phyloP scores from a whole-genome alignment of 176 grass and related monocot genomes.

The Paspalum notatum region DNA sequence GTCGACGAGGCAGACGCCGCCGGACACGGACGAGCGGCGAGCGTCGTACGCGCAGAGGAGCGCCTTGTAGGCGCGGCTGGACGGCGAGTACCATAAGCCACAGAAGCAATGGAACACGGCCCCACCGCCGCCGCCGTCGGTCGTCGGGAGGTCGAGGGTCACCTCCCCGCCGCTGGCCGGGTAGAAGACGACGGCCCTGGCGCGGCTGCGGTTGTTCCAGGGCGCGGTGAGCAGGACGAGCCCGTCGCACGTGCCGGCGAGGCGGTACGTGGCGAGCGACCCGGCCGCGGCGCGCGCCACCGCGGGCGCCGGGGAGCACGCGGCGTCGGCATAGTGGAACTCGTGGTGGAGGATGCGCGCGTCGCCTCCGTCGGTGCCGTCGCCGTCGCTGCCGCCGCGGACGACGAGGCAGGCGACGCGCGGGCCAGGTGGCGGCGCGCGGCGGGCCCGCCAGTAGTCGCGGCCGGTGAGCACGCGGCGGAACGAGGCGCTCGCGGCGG shows the following conservation, averaged over 20 bases:
- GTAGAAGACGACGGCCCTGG: background rate
- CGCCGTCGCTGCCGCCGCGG: background rate
- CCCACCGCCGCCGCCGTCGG: rapidly evolving
- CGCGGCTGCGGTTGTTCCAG: background rate
- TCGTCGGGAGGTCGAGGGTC: background rate
- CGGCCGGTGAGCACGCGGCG: background rate
- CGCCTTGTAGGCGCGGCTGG: slow-evolving; percentile 10
- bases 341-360: too few relatives aligned
- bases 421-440: background rate
- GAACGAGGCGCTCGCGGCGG: background rate
- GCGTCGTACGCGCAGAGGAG: background rate
- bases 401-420: background rate
- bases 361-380: too few relatives aligned
- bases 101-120: background rate
- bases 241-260: slow-evolving; percentile 1
- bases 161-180: slow-evolving; percentile 15
- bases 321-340: too few relatives aligned
- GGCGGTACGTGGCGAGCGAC: background rate
- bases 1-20: too few relatives aligned
- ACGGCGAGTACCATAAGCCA: background rate
- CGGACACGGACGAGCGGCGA: too few relatives aligned
- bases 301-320: background rate
- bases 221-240: background rate
- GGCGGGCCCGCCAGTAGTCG: background rate
- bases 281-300: too few relatives aligned